Percentiles rank a stretch among this genome's conserved stretches.
Conservation (phyloP, 1,284 basidiomycete species). For the Ustilago sp. region DNA sequence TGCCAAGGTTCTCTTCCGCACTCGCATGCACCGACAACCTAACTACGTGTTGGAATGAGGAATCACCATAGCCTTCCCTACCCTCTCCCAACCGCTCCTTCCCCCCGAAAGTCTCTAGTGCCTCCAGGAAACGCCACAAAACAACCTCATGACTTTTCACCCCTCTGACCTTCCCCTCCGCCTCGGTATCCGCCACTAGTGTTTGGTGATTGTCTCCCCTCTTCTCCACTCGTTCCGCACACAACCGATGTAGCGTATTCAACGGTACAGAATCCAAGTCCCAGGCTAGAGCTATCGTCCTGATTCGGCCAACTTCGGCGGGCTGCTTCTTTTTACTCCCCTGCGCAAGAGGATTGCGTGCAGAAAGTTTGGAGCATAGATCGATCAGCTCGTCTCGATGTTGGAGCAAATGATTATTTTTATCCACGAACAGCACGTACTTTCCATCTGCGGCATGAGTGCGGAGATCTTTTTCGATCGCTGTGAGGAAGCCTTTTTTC, state of each 20-base stretch:
- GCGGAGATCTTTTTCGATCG: slow-evolving; percentile 73
- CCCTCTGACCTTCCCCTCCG: slow-evolving; percentile 1
- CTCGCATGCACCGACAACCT: slow-evolving; percentile 76
- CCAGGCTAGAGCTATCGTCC: slow-evolving; percentile 60
- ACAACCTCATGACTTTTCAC: slow-evolving; percentile 78
- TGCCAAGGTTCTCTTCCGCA: slow-evolving; percentile 41
- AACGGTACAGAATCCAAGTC: slow-evolving; percentile 52
- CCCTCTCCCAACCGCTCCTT: slow-evolving; percentile 62
- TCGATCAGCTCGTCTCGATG: slow-evolving; percentile 65
- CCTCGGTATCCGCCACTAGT: slow-evolving; percentile 41
- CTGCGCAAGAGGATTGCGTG: neutral
- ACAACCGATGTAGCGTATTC: slow-evolving; percentile 56
- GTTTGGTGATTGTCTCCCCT: slow-evolving; percentile 66
- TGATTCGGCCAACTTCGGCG: slow-evolving; percentile 35
- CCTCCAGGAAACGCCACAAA: slow-evolving; percentile 78
- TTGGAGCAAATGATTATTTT: slow-evolving; percentile 67
- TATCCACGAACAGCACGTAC: slow-evolving; percentile 62
- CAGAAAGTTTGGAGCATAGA: slow-evolving; percentile 25
- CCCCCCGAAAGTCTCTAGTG: slow-evolving; percentile 76
- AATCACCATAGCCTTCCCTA: slow-evolving; percentile 69
- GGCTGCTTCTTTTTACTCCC: slow-evolving; percentile 1
- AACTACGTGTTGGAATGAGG: slow-evolving; percentile 76
- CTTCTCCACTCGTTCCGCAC: slow-evolving; percentile 49
- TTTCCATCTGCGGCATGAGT: slow-evolving; percentile 2
- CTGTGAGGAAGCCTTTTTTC: slow-evolving; percentile 85